A percentile compares a stretch with the other conserved stretches of the same genome.
Conservation (phyloP, 1,284 basidiomycete species). For the Marasmius tenuissimus region DNA sequence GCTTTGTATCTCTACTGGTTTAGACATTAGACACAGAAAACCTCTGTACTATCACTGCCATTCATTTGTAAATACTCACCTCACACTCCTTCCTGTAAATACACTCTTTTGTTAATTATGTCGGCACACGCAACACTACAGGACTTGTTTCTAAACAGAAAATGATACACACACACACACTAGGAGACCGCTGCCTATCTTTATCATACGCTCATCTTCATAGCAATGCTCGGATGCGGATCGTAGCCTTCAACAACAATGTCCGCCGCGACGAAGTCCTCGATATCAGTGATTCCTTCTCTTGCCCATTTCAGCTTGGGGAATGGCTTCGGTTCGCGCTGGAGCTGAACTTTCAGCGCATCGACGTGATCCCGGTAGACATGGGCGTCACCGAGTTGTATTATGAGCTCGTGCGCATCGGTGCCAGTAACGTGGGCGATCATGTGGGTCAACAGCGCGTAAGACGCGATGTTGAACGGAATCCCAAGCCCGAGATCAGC, state of each 20-base stretch:
- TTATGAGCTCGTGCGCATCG: constrained; percentile 85
- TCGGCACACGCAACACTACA: too few species aligned
- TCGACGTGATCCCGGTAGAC: constrained; percentile 94
- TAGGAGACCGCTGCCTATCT: not conserved
- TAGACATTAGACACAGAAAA: too few species aligned
- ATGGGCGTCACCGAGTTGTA: constrained; percentile 96
- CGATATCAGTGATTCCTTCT: constrained; percentile 69
- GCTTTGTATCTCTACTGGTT: too few species aligned
- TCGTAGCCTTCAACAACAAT: constrained; percentile 87
- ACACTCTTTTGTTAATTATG: too few species aligned
- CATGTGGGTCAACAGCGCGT: constrained; percentile 96
- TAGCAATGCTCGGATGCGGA: constrained; percentile 84
- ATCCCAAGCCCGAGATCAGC: constrained; percentile 96
- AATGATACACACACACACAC: not conserved
- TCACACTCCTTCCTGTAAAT: too few species aligned
- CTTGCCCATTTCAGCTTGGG: constrained; percentile 79
- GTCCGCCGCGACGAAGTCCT: constrained; percentile 82
- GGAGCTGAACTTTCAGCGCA: constrained; percentile 81
- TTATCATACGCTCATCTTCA: constrained; percentile 93
- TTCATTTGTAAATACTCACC: too few species aligned
- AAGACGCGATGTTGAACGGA: constrained; percentile 99
- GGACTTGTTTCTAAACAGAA: too few species aligned
- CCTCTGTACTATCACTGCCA: too few species aligned
- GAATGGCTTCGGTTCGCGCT: constrained; percentile 79
- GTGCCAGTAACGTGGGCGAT: constrained; percentile 89